Percentiles rank a stretch among this genome's conserved stretches.
phyloP scores from a whole-genome alignment of 495 filamentous ascomycete genomes.

The Penicillium manginii region DNA sequence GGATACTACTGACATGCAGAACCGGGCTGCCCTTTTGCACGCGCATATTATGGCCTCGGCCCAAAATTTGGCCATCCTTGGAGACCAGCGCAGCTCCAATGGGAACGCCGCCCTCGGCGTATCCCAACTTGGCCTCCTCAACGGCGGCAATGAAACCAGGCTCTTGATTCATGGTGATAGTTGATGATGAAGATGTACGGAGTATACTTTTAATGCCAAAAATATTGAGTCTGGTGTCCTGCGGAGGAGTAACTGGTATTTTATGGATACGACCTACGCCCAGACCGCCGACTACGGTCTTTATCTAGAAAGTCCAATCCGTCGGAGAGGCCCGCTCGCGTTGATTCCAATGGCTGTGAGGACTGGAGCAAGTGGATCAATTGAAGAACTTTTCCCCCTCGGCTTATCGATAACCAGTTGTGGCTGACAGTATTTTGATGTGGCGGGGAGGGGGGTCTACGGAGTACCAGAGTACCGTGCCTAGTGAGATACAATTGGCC shows the following conservation, averaged over 20 bases:
- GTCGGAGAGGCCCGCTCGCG: slow-evolving; percentile 23
- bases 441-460: slow-evolving; percentile 7
- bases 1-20: slow-evolving; percentile 64
- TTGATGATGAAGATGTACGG: neutral
- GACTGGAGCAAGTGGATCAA: neutral
- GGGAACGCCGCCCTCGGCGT: slow-evolving; percentile 77
- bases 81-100: slow-evolving; percentile 79
- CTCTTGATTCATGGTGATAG: neutral
- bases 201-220: neutral
- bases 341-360: slow-evolving; percentile 5
- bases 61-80: slow-evolving; percentile 71
- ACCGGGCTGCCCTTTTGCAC: slow-evolving; percentile 76
- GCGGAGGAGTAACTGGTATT: neutral
- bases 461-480: neutral
- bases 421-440: slow-evolving; percentile 12
- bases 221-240: neutral
- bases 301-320: slow-evolving; percentile 10
- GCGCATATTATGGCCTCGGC: slow-evolving; percentile 82
- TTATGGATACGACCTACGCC: neutral
- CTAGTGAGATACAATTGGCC: neutral
- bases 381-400: slow-evolving; percentile 22
- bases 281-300: neutral
- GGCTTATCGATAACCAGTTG: slow-evolving; percentile 33
- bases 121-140: slow-evolving; percentile 72
- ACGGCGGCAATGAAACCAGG: slow-evolving; percentile 63